Evolutionary conservation across 495 filamentous ascomycete genomes (phyloP).

Genomic region (Halenospora varia): DNA sequence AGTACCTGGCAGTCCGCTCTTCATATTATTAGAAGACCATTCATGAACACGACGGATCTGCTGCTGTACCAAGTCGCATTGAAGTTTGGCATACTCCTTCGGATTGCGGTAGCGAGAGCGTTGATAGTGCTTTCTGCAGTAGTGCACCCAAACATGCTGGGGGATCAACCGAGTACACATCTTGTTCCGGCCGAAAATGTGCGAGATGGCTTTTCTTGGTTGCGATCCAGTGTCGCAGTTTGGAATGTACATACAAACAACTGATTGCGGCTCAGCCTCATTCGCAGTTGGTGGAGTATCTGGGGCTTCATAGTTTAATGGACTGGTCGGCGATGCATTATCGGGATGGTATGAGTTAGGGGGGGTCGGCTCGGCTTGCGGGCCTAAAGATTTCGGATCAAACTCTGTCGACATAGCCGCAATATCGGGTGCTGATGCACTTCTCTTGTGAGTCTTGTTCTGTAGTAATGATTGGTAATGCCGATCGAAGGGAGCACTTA

Average conservation of each 20-base stretch:
- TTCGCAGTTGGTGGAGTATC: slow-evolving; percentile 14
- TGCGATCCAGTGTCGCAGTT: slow-evolving; percentile 48
- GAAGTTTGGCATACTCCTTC: slow-evolving; percentile 52
- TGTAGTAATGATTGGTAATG: slow-evolving; percentile 10
- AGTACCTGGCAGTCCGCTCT: slow-evolving; percentile 33
- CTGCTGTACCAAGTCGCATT: slow-evolving; percentile 53
- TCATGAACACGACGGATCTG: slow-evolving; percentile 55
- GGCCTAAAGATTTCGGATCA: slow-evolving; percentile 5
- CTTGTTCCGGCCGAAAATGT: slow-evolving; percentile 91
- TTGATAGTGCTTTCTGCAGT: slow-evolving; percentile 86
- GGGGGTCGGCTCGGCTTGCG: slow-evolving; percentile 21
- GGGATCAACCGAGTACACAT: slow-evolving; percentile 65
- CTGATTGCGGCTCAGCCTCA: neutral
- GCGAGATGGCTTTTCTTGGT: slow-evolving; percentile 71
- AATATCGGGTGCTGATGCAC: slow-evolving; percentile 35
- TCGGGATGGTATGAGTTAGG: slow-evolving; percentile 21
- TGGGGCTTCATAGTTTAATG: neutral
- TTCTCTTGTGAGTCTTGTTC: slow-evolving; percentile 30
- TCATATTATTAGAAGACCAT: slow-evolving; percentile 48
- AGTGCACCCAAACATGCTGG: slow-evolving; percentile 58
- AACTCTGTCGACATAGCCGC: slow-evolving; percentile 8
- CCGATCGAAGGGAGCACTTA: slow-evolving; percentile 15
- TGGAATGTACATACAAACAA: slow-evolving; percentile 31
- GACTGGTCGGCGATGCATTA: slow-evolving; percentile 15
- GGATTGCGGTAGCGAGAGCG: slow-evolving; percentile 61